Evolutionary conservation across 2,329 filamentous ascomycete genomes (phyloP).

Genomic region (Cephalotrichum gorgonifer): DNA sequence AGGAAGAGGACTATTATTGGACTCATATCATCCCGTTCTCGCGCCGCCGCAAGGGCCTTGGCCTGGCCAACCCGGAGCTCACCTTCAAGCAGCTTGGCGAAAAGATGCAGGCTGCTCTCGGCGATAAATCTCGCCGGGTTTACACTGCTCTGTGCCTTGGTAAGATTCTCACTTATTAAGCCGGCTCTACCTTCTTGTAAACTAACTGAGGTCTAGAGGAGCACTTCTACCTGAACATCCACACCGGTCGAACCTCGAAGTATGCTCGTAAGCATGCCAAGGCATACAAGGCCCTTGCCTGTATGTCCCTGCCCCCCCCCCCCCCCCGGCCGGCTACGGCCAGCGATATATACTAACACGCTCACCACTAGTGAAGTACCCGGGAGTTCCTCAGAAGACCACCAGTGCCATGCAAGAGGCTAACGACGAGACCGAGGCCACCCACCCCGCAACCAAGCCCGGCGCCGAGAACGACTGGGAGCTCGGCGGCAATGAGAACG

Average conservation of each 20-base stretch:
- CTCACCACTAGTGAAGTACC: background rate
- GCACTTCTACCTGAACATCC: conserved; percentile 5
- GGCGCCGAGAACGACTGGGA: conserved; percentile 1
- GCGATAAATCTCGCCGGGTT: conserved; percentile 20
- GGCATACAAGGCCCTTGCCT: conserved; percentile 7
- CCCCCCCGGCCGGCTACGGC: background rate
- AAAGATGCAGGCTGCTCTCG: conserved; percentile 26
- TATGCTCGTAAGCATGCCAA: conserved; percentile 7
- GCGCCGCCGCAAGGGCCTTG: conserved; percentile 17
- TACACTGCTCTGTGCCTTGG: conserved; percentile 30
- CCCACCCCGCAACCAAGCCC: background rate
- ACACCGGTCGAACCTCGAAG: conserved; percentile 7
- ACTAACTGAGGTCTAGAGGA: background rate
- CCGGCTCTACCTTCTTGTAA: background rate
- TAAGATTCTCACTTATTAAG: conserved; percentile 15
- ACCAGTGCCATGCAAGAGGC: background rate
- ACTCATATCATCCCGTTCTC: conserved; percentile 24
- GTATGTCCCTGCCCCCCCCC: background rate
- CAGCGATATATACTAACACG: background rate
- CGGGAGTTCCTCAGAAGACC: background rate
- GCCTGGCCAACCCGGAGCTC: conserved; percentile 15
- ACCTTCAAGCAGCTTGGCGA: conserved; percentile 26
- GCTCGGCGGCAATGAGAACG: conserved; percentile 1
- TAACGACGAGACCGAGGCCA: background rate
- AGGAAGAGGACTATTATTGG: conserved; percentile 42